Evolutionary conservation across 2,329 filamentous ascomycete genomes (phyloP), one percentile per base, ranked within the genome.

Genomic region (Cryphonectria naterciae): DNA sequence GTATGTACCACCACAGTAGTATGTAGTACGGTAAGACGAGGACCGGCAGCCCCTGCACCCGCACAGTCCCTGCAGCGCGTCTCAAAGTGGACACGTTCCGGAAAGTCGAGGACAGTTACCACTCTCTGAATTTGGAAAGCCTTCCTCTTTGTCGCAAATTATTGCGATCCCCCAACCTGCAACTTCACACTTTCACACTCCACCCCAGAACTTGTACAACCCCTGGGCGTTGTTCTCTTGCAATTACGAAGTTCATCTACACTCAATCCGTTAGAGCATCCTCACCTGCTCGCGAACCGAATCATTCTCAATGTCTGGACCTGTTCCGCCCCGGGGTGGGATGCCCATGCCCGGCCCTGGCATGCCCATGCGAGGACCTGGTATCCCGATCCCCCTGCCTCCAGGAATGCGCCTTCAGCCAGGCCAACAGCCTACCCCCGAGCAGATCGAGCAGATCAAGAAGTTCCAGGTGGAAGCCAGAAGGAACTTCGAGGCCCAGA

Each of bases 371-470:
- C 65, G 32, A 39, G 65, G 65, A 17, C 65, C 67, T 67, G 65
- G 70, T 49, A 70, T 73, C 35, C 69, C 68, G 22, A 63, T 73
- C 35, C 69, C 69, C 70, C 71, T 74, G 68, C 69, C 77, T 75
- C 77, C 76, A 74, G 74, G 73, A 72, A 74, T 73, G 73, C 73
- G 73, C 68, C 70, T 77, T 68, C 73, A 72, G 66, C 77, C 74
- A 67, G 77, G 75, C 72, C 75, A 76, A 69, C 79, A 78, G 74
- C 78, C 77, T 46, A 77, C 91, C 28, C 94, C 92, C 65, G 92
- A 97, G 83, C 94, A 98, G 84, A 93, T 97, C 74, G 88, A 89
- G 70, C 87, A 88, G 69, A 96, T 73, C 60, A 68, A 63, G 52
- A 65, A 68, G 28, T 71, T 69, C 63, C 68, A 73, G 65, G n/a